Evolutionary conservation across 352 stramenopile species (phyloP).

Genomic region (Phytophthora colocasiae): DNA sequence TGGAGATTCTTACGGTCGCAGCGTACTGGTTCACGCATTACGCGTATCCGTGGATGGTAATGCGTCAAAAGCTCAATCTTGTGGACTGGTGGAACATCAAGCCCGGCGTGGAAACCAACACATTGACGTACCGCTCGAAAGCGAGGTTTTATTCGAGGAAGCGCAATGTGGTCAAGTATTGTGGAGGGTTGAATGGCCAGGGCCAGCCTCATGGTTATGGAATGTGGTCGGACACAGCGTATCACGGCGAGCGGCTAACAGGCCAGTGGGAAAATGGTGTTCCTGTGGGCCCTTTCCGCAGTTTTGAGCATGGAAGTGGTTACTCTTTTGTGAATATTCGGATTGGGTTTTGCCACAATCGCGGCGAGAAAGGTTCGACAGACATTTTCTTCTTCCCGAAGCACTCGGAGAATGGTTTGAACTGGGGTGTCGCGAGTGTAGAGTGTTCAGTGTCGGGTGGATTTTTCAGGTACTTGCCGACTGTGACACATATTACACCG

Average conservation of each 20-base stretch:
- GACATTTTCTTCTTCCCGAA: slow-evolving; percentile 62
- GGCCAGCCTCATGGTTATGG: slow-evolving; percentile 72
- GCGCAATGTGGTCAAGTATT: slow-evolving; percentile 65
- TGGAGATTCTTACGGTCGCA: slow-evolving; percentile 58
- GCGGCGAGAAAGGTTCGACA: slow-evolving; percentile 38
- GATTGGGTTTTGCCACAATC: slow-evolving; percentile 73
- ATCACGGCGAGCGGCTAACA: slow-evolving; percentile 75
- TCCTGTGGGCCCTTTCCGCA: slow-evolving; percentile 79
- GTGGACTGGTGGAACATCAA: slow-evolving; percentile 60
- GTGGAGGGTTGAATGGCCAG: slow-evolving; percentile 61
- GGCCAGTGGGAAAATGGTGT: slow-evolving; percentile 76
- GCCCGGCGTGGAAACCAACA: slow-evolving; percentile 50
- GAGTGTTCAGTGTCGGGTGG: slow-evolving; percentile 79
- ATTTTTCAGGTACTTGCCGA: slow-evolving; percentile 76
- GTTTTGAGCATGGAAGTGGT: slow-evolving; percentile 74
- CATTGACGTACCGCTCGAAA: slow-evolving; percentile 55
- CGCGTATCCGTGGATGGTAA: slow-evolving; percentile 66
- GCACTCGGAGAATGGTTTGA: slow-evolving; percentile 46
- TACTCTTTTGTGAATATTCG: slow-evolving; percentile 82
- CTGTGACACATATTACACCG: slow-evolving; percentile 59
- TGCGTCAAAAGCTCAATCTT: slow-evolving; percentile 51
- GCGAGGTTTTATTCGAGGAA: slow-evolving; percentile 56
- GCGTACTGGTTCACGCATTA: slow-evolving; percentile 74
- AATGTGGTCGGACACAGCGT: slow-evolving; percentile 75
- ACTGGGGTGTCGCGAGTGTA: slow-evolving; percentile 84